phyloP scores from a whole-genome alignment of 2,329 filamentous ascomycete species.

The Hymenoscyphus fraxineus region DNA sequence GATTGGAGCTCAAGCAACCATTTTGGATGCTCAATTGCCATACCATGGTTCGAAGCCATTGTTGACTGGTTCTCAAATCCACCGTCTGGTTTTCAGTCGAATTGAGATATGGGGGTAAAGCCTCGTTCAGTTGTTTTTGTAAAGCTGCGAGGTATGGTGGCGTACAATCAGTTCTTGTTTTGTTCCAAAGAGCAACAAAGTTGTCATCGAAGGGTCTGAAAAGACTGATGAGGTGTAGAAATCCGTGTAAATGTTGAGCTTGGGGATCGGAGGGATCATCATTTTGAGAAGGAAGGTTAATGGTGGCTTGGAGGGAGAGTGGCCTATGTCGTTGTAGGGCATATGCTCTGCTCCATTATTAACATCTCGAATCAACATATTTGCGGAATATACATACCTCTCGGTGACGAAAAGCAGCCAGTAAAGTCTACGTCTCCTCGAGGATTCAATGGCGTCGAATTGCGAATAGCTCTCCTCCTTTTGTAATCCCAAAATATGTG shows the following conservation, averaged over 20 bases:
- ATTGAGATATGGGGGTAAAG: constrained; percentile 49
- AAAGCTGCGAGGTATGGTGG: constrained; percentile 53
- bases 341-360: constrained; percentile 51
- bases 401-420: constrained; percentile 72
- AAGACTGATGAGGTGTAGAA: constrained; percentile 57
- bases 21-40: constrained; percentile 60
- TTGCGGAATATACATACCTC: constrained; percentile 44
- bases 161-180: constrained; percentile 55
- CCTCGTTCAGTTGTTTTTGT: constrained; percentile 59
- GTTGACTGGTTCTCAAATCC: constrained; percentile 56
- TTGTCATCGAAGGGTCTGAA: constrained; percentile 64
- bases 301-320: constrained; percentile 65
- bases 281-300: constrained; percentile 59
- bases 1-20: constrained; percentile 46
- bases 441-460: constrained; percentile 56
- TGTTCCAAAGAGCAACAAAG: constrained; percentile 64
- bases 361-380: constrained; percentile 4
- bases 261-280: constrained; percentile 58
- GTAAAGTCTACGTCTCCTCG: constrained; percentile 63
- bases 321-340: constrained; percentile 67
- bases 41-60: constrained; percentile 61
- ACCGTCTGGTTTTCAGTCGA: constrained; percentile 49
- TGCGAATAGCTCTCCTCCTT: constrained; percentile 61
- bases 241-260: constrained; percentile 50
- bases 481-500: constrained; percentile 56